phyloP scores from a whole-genome alignment of 352 stramenopile species.

The Pythium sukuiense region DNA sequence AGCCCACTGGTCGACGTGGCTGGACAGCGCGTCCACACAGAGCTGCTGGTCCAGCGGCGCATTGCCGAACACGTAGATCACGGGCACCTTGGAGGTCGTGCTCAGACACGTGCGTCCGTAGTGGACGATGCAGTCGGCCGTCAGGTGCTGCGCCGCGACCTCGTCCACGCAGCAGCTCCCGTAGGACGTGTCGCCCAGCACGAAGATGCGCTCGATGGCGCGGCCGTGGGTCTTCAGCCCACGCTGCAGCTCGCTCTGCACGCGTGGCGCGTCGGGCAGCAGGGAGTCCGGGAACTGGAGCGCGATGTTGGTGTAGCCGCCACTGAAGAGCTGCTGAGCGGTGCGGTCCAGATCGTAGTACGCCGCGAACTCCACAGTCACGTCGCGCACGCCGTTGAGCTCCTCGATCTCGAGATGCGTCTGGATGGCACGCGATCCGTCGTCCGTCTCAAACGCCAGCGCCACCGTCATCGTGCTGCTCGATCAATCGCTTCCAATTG shows the following conservation, averaged over 20 bases:
- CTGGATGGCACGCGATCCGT: conserved; percentile 76
- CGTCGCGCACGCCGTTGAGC: conserved; percentile 48
- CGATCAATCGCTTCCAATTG: neutral
- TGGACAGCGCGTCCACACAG: conserved; percentile 47
- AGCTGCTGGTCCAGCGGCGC: conserved; percentile 57
- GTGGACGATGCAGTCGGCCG: conserved; percentile 93
- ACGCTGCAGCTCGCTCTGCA: conserved; percentile 79
- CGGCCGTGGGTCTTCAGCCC: conserved; percentile 37
- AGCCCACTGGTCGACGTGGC: conserved; percentile 31
- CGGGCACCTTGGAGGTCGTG: conserved; percentile 77
- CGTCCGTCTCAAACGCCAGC: conserved; percentile 79
- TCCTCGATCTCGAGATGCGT: conserved; percentile 59
- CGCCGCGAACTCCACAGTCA: conserved; percentile 36
- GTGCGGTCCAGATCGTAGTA: conserved; percentile 76
- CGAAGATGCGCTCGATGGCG: conserved; percentile 82
- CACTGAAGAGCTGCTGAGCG: conserved; percentile 50
- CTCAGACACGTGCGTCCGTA: conserved; percentile 94
- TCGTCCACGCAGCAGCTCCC: conserved; percentile 96
- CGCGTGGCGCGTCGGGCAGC: conserved; percentile 80
- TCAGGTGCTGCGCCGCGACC: conserved; percentile 92
- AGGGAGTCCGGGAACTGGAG: conserved; percentile 96
- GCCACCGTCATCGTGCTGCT: conserved; percentile 54
- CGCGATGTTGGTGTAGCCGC: conserved; percentile 81
- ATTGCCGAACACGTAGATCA: conserved; percentile 92
- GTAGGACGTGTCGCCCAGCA: conserved; percentile 96